Conservation (phyloP, 495 filamentous ascomycete species). For the Beverwykella pulmonaria region DNA sequence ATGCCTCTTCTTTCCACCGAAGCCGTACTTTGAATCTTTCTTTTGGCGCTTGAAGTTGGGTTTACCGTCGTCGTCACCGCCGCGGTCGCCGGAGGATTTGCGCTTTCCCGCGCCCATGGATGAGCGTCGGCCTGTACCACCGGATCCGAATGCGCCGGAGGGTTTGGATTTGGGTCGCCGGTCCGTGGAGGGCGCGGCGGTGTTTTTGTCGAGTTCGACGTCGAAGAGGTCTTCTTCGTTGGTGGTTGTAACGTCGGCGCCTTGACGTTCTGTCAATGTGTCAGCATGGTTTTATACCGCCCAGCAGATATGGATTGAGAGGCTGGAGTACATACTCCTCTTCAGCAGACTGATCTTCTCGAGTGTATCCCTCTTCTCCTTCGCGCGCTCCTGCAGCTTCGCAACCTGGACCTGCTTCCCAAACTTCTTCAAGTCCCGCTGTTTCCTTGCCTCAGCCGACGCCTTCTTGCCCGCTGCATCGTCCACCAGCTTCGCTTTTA, state of each 20-base stretch:
- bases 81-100: constrained; percentile 12
- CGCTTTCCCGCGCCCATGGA: not conserved
- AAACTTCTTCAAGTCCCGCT: constrained; percentile 97
- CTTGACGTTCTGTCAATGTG: constrained; percentile 73
- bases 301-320: constrained; percentile 35
- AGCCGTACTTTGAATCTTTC: constrained; percentile 90
- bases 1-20: constrained; percentile 90
- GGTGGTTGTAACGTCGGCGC: constrained; percentile 59
- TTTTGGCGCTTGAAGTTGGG: constrained; percentile 77
- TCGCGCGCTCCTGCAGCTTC: constrained; percentile 88
- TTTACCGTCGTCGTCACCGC: constrained; percentile 41
- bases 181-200: constrained; percentile 48
- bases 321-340: constrained; percentile 67
- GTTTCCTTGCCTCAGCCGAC: constrained; percentile 83
- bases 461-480: constrained; percentile 93
- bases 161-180: constrained; percentile 3
- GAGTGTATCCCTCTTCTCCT: constrained; percentile 84
- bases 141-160: not conserved
- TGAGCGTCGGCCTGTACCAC: not conserved
- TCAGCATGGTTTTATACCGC: not conserved
- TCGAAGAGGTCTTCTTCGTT: constrained; percentile 92
- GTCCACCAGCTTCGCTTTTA: constrained; percentile 90
- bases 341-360: constrained; percentile 94
- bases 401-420: constrained; percentile 98
- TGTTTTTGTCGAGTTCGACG: constrained; percentile 82